phyloP scores from a whole-genome alignment of 108 stramenopile genomes.

The Phaeodactylum tricornutum region DNA sequence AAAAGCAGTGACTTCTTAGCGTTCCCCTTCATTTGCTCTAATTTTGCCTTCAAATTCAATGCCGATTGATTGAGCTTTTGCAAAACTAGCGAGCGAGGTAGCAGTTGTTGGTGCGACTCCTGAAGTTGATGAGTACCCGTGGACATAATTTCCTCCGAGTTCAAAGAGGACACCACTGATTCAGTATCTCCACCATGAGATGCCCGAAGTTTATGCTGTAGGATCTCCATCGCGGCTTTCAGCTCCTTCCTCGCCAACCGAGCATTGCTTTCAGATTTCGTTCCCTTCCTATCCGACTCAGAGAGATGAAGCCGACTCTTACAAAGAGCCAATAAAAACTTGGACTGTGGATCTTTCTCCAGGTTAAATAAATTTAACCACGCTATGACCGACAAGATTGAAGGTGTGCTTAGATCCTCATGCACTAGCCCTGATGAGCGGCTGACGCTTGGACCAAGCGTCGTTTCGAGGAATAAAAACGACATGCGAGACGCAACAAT shows the following conservation, averaged over 20 bases:
- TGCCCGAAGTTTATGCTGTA: conserved; percentile 58
- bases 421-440: too few species aligned
- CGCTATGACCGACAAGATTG: too few species aligned
- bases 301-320: conserved; percentile 21
- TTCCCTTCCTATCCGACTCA: conserved; percentile 8
- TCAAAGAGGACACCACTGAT: conserved; percentile 6
- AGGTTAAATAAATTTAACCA: too few species aligned
- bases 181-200: conserved; percentile 6
- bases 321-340: conserved; percentile 30
- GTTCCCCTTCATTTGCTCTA: conserved; percentile 74
- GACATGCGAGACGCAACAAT: conserved; percentile 22
- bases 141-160: conserved; percentile 4
- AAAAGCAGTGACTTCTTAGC: conserved; percentile 70
- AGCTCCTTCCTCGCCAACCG: conserved; percentile 65
- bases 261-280: conserved; percentile 17
- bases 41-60: conserved; percentile 66
- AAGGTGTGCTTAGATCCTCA: too few species aligned
- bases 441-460: too few species aligned
- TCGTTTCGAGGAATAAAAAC: conserved; percentile 24
- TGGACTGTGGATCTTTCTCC: conserved; percentile 22
- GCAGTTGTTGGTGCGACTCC: conserved; percentile 16
- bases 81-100: conserved; percentile 11
- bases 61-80: conserved; percentile 48
- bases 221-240: conserved; percentile 76
- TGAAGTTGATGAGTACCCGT: conserved; percentile 2